Percentiles rank a stretch among this genome's conserved stretches.
phyloP scores from a whole-genome alignment of 495 filamentous ascomycete species.

The Aspergillus indologenus region DNA sequence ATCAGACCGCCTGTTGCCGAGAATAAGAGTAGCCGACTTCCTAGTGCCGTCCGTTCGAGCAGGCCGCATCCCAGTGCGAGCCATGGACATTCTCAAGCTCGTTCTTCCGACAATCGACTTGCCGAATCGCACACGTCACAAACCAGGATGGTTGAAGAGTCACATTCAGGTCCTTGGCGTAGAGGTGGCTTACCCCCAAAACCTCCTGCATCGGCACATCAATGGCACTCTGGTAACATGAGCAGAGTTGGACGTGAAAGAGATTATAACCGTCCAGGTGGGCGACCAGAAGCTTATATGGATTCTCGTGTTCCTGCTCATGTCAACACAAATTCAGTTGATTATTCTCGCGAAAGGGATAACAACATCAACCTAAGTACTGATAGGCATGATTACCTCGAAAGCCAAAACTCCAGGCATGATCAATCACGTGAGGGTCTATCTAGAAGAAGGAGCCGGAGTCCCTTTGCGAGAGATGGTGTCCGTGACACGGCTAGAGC shows the following conservation, averaged over 20 bases:
- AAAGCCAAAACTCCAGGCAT: constrained; percentile 20
- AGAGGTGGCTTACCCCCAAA: constrained; percentile 40
- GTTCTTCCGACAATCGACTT: constrained; percentile 22
- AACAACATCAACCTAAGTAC: constrained; percentile 16
- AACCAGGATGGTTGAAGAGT: constrained; percentile 17
- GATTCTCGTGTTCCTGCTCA: constrained; percentile 45
- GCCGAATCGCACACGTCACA: constrained; percentile 11
- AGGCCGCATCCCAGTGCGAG: constrained; percentile 24
- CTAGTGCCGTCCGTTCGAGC: constrained; percentile 28
- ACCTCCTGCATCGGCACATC: constrained; percentile 32
- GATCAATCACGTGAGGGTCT: constrained; percentile 34
- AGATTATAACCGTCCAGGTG: constrained; percentile 24
- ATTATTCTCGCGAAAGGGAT: constrained; percentile 27
- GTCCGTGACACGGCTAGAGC: constrained; percentile 15
- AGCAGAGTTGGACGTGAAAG: constrained; percentile 34
- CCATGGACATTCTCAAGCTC: constrained; percentile 23
- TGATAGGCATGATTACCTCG: constrained; percentile 26
- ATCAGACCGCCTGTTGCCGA: constrained; percentile 26
- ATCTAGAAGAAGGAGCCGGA: constrained; percentile 40
- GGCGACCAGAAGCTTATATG: constrained; percentile 28
- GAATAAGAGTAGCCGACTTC: constrained; percentile 34
- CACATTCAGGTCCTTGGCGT: constrained; percentile 21
- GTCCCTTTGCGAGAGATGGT: constrained; percentile 32
- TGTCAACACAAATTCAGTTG: constrained; percentile 23
- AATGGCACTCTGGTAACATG: constrained; percentile 28